Conservation (phyloP, 2,329 filamentous ascomycete genomes). For the Eurotiales sp. region DNA sequence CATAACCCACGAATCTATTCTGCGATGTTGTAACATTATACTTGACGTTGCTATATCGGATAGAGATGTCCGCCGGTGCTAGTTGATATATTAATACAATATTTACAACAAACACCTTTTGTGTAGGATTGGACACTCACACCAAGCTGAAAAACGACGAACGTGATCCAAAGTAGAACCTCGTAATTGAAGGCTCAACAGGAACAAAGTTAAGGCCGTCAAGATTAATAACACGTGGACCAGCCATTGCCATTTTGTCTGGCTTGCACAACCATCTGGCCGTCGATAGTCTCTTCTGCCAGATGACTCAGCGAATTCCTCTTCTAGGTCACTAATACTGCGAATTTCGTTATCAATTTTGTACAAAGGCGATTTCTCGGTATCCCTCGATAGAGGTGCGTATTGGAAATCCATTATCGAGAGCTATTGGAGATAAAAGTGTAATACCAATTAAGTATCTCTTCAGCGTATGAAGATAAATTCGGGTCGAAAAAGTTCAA, state of each 20-base stretch:
- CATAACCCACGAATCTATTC: constrained; percentile 4
- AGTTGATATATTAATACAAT: too few relatives aligned
- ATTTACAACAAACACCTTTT: too few relatives aligned
- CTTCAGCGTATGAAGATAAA: too few relatives aligned
- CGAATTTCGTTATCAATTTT: not conserved
- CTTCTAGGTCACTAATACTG: not conserved
- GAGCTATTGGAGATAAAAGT: not conserved
- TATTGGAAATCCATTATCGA: constrained; percentile 1
- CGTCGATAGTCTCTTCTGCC: not conserved
- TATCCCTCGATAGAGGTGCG: not conserved
- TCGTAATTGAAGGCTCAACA: not conserved
- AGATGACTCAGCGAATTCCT: not conserved
- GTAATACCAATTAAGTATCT: too few relatives aligned
- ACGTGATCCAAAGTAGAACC: not conserved
- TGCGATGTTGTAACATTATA: constrained; percentile 9
- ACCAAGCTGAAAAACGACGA: constrained; percentile 6
- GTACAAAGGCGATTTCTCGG: constrained; percentile 2
- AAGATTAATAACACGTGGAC: not conserved
- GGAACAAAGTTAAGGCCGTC: constrained; percentile 1
- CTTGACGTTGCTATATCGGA: constrained; percentile 2
- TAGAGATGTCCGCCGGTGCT: constrained; percentile 4
- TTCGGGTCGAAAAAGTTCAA: too few relatives aligned
- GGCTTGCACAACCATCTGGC: not conserved
- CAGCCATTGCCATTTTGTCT: not conserved
- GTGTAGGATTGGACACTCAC: not conserved